Evolutionary conservation across 2,329 filamentous ascomycete species (phyloP), one percentile per base, ranked within the genome.

Genomic region (Botrytis galanthina): DNA sequence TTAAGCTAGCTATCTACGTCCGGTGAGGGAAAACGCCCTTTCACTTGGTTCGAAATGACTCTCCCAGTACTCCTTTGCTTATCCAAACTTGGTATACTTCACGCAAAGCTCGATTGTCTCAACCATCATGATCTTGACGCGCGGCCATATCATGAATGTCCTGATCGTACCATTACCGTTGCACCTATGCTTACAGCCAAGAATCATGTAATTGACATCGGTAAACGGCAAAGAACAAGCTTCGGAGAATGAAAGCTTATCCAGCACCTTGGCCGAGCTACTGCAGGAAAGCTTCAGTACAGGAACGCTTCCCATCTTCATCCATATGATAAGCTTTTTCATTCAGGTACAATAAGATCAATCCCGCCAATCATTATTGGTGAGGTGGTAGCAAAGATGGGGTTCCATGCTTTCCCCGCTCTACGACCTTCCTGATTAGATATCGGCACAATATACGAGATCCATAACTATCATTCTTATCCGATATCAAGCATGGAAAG

Each of bases 381-480:
- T 14, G 7, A 51, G 26, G 48, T 62, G 8, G n/a, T 22, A 9
- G 3, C 29, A 42, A 32, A 70, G 51, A 70, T 60, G 51, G 37
- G 26, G 26, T 20, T 26, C 70, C 18, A 16, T 57, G 29, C 32
- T 44, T n/a, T 42, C 29, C 37, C 70, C 12, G n/a, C n/a, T 66
- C 35, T 44, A 51, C 59, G 35, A 66, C 70, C 70, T 72, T 72
- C 70, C 70, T 42, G 42, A 66, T 64, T 66, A 66, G 70, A 32
- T 22, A 22, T n/a, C 12, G 22, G 35, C 12, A n/a, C 46, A 22
- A 66, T 42, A 51, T 57, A 42, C 51, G 44, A 42, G 57, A 66
- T 66, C 70, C 44, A 66, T 66, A 35, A 12, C n/a, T 72, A 67
- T 67, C 60, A 57, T 57, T 51, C 29, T 20, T 71, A 71, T 63